Evolutionary conservation across 1,139 yeast genomes (phyloP), one percentile per base, ranked within the genome.

Genomic region (Pichia inconspicua): DNA sequence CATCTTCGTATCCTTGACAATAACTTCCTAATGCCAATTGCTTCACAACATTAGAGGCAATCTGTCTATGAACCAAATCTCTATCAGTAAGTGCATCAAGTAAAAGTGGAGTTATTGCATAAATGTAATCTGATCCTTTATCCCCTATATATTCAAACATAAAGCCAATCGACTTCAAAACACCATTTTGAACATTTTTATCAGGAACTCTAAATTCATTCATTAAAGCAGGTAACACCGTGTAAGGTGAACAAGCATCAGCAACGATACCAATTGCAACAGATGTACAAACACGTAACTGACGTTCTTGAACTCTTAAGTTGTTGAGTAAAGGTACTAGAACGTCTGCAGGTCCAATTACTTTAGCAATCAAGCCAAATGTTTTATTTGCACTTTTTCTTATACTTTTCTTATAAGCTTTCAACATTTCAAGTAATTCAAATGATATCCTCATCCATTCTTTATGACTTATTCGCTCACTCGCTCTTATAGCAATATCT

Each of bases 381-480:
- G 98, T 88, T 31, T 77, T 79, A 61, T 90, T 94, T 0, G 98
- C 96, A 1, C 94, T 87, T 40, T 83, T 73, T 53, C 97, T 71
- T 44, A 90, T 87, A 28, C 82, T 73, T 59, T 85, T 88, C 50
- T 78, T 78, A n/a, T 85, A 80, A 15, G 96, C 85, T 60, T 89
- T 89, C 53, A 94, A 73, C 80, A 92, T 81, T 56, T 92, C 98
- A 41, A 94, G 68, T 41, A 94, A 70, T 62, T 90, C 97, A 66
- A 87, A 89, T 59, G 97, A 87, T 31, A 92, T 87, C 53, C 98
- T 75, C 95, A 92, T 88, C 98, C 98, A 94, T 65, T 94, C 99
- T 53, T 88, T 81, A 2, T 96, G 95, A 45, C 90, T 82, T 25
- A 90, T 88, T 48, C 80, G 79, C 57, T 87, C 95, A 0, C 96